Percentiles rank a stretch among this genome's conserved stretches.
Conservation (phyloP, 2,329 filamentous ascomycete genomes). For the Fusarium illudens region DNA sequence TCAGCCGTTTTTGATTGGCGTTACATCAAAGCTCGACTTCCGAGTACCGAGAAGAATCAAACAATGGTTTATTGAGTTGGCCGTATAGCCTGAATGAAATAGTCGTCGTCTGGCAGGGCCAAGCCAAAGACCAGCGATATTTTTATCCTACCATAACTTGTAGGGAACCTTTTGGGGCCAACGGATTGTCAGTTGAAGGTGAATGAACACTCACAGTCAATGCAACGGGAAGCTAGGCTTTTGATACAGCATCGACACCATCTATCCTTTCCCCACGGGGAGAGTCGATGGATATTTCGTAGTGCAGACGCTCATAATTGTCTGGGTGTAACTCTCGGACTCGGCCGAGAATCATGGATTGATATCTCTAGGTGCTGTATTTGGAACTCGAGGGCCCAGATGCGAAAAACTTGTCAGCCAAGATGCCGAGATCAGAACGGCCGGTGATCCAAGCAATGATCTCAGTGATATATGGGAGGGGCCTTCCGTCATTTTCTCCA, state of each 20-base stretch:
- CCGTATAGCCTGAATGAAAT: not conserved
- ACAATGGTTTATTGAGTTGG: not conserved
- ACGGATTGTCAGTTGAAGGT: too few species aligned
- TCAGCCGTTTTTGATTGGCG: not conserved
- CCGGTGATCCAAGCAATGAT: slow-evolving; percentile 1
- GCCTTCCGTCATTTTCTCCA: not conserved
- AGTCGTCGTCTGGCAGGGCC: not conserved
- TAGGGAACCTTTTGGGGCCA: slow-evolving; percentile 4
- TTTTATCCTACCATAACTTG: slow-evolving; percentile 2
- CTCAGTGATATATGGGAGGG: slow-evolving; percentile 2
- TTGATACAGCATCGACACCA: slow-evolving; percentile 3
- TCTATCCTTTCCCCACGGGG: slow-evolving; percentile 5
- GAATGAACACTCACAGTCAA: slow-evolving; percentile 2
- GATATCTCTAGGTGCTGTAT: not conserved
- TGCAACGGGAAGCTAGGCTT: not conserved
- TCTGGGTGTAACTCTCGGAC: not conserved
- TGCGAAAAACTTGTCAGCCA: not conserved
- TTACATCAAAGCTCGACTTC: not conserved
- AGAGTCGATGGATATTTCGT: not conserved
- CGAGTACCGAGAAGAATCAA: not conserved
- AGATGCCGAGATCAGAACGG: not conserved
- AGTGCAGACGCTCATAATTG: not conserved
- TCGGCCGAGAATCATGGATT: not conserved
- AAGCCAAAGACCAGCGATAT: not conserved
- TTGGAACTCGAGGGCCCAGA: slow-evolving; percentile 10